Evolutionary conservation across 441 rosid species (phyloP).

Genomic region (Corymbia calophylla): DNA sequence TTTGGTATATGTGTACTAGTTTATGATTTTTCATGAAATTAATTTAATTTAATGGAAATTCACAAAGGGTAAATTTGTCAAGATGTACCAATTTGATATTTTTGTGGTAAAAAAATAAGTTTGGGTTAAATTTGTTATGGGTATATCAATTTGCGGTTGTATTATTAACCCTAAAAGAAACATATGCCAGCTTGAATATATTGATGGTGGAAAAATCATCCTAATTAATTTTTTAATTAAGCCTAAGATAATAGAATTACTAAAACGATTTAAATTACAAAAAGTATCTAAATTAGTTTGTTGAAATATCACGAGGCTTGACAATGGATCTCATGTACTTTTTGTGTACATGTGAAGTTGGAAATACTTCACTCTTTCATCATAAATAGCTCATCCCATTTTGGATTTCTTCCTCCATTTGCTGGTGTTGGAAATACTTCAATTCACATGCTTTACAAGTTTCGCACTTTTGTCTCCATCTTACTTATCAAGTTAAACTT

Average conservation of each 20-base stretch:
- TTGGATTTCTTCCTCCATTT: rapidly evolving
- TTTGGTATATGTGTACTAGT: no score
- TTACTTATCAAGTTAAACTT: background rate
- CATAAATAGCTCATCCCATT: background rate
- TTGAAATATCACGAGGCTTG: background rate
- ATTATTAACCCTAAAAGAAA: no score
- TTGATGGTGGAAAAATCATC: background rate
- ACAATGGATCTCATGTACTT: background rate
- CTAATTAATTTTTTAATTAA: no score
- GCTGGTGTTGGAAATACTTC: background rate
- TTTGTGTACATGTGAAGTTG: rapidly evolving
- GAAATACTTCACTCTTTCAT: background rate
- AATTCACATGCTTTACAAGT: background rate
- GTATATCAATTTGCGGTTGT: no score
- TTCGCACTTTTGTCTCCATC: background rate
- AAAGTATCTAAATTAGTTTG: background rate
- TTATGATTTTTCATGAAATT: no score
- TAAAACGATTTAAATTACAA: background rate
- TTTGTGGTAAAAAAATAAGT: no score
- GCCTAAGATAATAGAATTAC: background rate
- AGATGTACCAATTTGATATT: no score
- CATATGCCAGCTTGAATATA: background rate
- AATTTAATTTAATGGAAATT: no score
- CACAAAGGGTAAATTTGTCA: no score
- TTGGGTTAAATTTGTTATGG: no score